These are phyloP conservation scores for Calonectria pseudoreteaudii DNA, from an alignment of 2,329 filamentous ascomycete genomes.

Conservation along the genomic window DNA sequence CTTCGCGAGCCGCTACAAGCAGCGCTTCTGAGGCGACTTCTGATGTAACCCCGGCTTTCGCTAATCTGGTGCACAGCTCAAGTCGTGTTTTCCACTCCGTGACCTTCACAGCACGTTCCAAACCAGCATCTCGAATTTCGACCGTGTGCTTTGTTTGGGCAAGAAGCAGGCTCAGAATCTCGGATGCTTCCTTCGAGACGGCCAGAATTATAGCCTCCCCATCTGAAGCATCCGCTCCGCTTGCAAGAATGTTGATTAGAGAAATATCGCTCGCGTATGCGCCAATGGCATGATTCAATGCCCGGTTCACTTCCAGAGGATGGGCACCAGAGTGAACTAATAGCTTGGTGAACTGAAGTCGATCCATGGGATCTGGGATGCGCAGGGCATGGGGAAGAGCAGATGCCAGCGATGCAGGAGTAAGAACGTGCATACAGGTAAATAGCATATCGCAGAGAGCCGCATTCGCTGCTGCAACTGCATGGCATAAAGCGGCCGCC, in stretches of 20 bases:
- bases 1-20: constrained; percentile 63
- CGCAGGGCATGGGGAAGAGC: constrained; percentile 66
- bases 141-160: constrained; percentile 49
- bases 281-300: constrained; percentile 63
- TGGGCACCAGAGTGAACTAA: constrained; percentile 63
- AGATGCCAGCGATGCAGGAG: constrained; percentile 56
- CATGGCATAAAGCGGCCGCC: constrained; percentile 62
- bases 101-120: constrained; percentile 57
- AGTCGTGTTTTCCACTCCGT: constrained; percentile 54
- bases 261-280: constrained; percentile 61
- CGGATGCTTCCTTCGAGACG: constrained; percentile 57
- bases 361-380: constrained; percentile 63
- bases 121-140: constrained; percentile 53
- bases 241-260: constrained; percentile 58
- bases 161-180: constrained; percentile 62
- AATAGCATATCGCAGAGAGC: constrained; percentile 64
- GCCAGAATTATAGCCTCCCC: constrained; percentile 62
- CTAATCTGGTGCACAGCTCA: constrained; percentile 57
- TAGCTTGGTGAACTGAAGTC: constrained; percentile 61
- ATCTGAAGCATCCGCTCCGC: constrained; percentile 61
- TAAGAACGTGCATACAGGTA: constrained; percentile 49
- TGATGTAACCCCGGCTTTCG: constrained; percentile 59
- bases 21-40: constrained; percentile 62
- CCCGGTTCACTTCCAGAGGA: constrained; percentile 60
- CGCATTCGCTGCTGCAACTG: constrained; percentile 59